Evolutionary conservation across 768 basidiomycete genomes (phyloP), one percentile per base, ranked within the genome.

Genomic region (Chalciporus piperatus): DNA sequence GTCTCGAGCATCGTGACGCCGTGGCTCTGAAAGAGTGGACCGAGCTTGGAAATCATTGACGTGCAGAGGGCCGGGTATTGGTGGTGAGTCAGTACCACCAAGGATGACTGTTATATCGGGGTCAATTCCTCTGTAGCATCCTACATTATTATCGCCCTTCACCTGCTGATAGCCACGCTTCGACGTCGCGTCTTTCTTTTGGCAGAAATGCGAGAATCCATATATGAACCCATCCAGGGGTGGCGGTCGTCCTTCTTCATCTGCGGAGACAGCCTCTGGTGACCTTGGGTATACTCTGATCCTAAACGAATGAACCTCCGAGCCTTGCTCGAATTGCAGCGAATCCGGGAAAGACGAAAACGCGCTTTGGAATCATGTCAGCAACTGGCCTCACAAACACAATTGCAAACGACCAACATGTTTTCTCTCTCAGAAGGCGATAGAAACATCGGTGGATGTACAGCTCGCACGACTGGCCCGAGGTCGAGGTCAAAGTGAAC

Each of bases 281-380:
- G 69, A 55, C 33, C 55, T 49, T 6, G 68, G 58, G 46, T 77
- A 74, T 60, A 78, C 77, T 45, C 90, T 82, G 47, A 96, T 81
- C 45, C 93, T 84, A 72, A 96, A 96, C 0, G 90, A 92, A 67
- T 96, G 92, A 1, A 79, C 76, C 62, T 90, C 84, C 0, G 84
- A 83, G 6, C 92, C 92, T 64, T 95, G 85, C 41, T 89, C 84
- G 51, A 92, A 92, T 49, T 90, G 84, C 2, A 84, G 71, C 0
- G 92, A 92, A 63, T 98, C 94, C 0, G 94, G 94, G 61, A 98
- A 93, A 1, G 92, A 84, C 7, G 89, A 90, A 67, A 98, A 98
- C 2, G 93, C 90, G 49, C 94, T 97, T 45, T 3, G 41, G 20
- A 30, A 20, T 19, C 6, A 32, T 48, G 48, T 65, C 47, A 56